Percentiles rank a stretch among this genome's conserved stretches.
Conservation (phyloP, 352 stramenopile species). For the Halophytophthora polymorphica region DNA sequence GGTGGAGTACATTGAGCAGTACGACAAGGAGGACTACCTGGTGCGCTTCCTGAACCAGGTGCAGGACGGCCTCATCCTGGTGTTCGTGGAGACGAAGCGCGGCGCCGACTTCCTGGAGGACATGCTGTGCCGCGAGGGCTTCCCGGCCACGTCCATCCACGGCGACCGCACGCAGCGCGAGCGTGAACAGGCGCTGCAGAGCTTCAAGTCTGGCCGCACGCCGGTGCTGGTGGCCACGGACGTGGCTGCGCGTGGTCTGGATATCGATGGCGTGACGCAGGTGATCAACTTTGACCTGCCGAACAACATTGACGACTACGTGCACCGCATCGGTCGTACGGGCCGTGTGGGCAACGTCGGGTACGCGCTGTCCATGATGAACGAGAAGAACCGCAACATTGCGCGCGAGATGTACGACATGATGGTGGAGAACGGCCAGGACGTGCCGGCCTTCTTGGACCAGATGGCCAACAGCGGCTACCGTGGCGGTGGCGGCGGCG, state of each 20-base stretch:
- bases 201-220: slow-evolving; percentile 90
- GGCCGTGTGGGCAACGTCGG: slow-evolving; percentile 98
- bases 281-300: slow-evolving; percentile 98
- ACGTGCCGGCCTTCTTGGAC: slow-evolving; percentile 92
- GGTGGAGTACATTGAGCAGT: slow-evolving; percentile 96
- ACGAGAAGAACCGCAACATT: slow-evolving; percentile 98
- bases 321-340: slow-evolving; percentile 99
- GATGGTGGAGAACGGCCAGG: slow-evolving; percentile 94
- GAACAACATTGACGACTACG: slow-evolving; percentile 98
- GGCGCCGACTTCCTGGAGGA: slow-evolving; percentile 96
- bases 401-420: slow-evolving; percentile 96
- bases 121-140: slow-evolving; percentile 90
- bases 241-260: slow-evolving; percentile 97
- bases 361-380: slow-evolving; percentile 97
- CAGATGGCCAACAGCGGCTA: slow-evolving; percentile 89
- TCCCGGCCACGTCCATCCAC: slow-evolving; percentile 95
- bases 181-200: slow-evolving; percentile 89
- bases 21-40: slow-evolving; percentile 96
- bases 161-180: slow-evolving; percentile 97
- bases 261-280: slow-evolving; percentile 97
- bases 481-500: slow-evolving; percentile 54
- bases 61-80: slow-evolving; percentile 90
- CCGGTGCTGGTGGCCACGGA: slow-evolving; percentile 98
- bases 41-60: slow-evolving; percentile 95
- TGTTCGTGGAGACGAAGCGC: slow-evolving; percentile 99